Conservation (phyloP, 1,284 basidiomycete species). For the Ceratobasidium papillatum region DNA sequence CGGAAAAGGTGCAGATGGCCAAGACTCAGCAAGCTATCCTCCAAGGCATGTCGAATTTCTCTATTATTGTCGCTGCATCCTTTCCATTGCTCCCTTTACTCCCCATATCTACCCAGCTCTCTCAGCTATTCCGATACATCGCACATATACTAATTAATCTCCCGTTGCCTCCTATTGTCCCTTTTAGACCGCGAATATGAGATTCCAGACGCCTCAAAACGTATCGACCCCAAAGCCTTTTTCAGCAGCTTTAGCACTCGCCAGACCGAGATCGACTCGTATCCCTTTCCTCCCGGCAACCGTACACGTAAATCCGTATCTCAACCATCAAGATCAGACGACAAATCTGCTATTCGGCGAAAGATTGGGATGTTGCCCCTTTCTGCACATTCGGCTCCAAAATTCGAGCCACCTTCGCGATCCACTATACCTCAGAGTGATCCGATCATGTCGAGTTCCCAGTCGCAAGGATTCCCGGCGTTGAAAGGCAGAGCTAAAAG, state of each 20-base stretch:
- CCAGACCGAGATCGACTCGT: constrained; percentile 29
- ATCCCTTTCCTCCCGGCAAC: constrained; percentile 22
- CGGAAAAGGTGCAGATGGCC: constrained; percentile 29
- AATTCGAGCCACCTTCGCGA: neutral
- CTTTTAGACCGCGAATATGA: constrained; percentile 9
- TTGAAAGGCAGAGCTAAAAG: neutral
- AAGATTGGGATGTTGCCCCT: constrained; percentile 18
- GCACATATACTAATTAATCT: neutral
- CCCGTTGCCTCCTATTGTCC: neutral
- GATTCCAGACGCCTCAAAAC: constrained; percentile 18
- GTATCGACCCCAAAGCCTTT: constrained; percentile 19
- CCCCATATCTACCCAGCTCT: neutral
- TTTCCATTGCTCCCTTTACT: neutral
- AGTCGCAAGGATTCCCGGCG: neutral
- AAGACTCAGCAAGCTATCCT: constrained; percentile 15
- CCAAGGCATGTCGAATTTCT: neutral
- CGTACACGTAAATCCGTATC: neutral
- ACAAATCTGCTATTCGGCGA: neutral
- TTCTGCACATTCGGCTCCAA: constrained; percentile 2
- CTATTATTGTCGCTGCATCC: neutral
- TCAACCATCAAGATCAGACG: neutral
- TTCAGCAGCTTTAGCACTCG: neutral
- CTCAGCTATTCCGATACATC: neutral
- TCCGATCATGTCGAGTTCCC: constrained; percentile 23
- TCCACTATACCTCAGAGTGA: constrained; percentile 2